Conservation (phyloP, 176 grass and related monocot species). For the Poa pratensis region DNA sequence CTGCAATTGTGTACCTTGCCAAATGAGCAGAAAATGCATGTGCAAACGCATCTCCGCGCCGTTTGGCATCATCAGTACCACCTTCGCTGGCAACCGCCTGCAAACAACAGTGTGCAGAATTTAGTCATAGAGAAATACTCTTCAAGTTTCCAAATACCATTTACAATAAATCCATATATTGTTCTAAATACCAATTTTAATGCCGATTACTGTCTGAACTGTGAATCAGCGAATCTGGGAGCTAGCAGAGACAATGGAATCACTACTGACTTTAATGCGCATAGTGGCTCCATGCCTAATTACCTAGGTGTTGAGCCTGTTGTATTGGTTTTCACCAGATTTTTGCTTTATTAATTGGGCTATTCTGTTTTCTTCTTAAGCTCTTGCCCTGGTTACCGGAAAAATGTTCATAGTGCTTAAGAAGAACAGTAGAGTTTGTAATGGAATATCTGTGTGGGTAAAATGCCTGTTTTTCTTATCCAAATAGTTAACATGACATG, state of each 20-base stretch:
- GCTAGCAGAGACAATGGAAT: constrained; percentile 1
- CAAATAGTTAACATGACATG: not conserved
- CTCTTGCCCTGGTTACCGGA: not conserved
- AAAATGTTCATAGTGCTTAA: not conserved
- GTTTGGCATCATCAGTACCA: constrained; percentile 95
- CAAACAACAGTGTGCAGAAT: constrained; percentile 24
- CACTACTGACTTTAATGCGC: not conserved
- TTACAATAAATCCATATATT: constrained; percentile 13
- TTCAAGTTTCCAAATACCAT: constrained; percentile 5
- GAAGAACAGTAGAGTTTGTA: not conserved
- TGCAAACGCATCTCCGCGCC: constrained; percentile 93
- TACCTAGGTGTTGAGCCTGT: not conserved
- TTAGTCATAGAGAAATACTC: not conserved
- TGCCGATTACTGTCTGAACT: not conserved
- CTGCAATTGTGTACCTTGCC: constrained; percentile 64
- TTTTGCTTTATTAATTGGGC: not conserved
- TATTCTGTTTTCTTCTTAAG: constrained; percentile 17
- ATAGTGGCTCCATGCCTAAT: not conserved
- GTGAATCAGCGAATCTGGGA: not conserved
- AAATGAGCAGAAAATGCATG: constrained; percentile 98
- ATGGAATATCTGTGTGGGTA: not conserved
- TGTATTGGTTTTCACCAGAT: not conserved
- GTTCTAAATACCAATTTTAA: constrained; percentile 16
- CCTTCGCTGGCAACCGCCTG: constrained; percentile 99
- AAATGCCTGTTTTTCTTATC: constrained; percentile 17